Evolutionary conservation across 768 basidiomycete species (phyloP).

Genomic region (Gymnopilus junonius): DNA sequence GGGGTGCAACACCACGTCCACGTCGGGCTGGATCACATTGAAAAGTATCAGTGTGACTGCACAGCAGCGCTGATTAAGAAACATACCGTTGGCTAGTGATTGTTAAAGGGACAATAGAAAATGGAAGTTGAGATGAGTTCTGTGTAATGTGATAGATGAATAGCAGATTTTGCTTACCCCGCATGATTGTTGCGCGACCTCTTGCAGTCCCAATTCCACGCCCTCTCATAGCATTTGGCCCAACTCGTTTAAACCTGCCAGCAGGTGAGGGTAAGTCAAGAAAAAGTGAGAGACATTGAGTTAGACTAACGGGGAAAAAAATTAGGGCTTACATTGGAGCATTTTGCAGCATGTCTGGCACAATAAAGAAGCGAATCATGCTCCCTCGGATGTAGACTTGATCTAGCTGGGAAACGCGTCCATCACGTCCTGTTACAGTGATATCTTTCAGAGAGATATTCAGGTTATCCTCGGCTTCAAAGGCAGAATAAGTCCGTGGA

Average conservation of each 20-base stretch:
- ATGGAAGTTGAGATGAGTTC: constrained; percentile 20
- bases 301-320: neutral
- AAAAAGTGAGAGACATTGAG: neutral
- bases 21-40: constrained; percentile 67
- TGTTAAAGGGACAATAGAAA: constrained; percentile 19
- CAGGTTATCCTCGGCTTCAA: constrained; percentile 93
- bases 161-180: constrained; percentile 61
- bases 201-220: constrained; percentile 99
- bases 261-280: constrained; percentile 2
- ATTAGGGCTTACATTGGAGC: constrained; percentile 81
- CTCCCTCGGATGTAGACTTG: constrained; percentile 99
- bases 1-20: constrained; percentile 77
- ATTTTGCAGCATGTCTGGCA: constrained; percentile 99
- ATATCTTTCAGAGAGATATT: constrained; percentile 97
- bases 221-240: constrained; percentile 98
- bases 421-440: constrained; percentile 97
- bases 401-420: constrained; percentile 97
- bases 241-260: constrained; percentile 96
- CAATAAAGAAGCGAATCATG: constrained; percentile 98
- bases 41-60: constrained; percentile 4
- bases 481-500: constrained; percentile 7
- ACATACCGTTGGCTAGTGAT: constrained; percentile 73
- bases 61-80: constrained; percentile 13
- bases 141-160: constrained; percentile 6
- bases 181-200: constrained; percentile 98